These are phyloP conservation scores for Botrytis fabae DNA, from an alignment of 2,329 filamentous ascomycete species.

Conservation along the genomic window DNA sequence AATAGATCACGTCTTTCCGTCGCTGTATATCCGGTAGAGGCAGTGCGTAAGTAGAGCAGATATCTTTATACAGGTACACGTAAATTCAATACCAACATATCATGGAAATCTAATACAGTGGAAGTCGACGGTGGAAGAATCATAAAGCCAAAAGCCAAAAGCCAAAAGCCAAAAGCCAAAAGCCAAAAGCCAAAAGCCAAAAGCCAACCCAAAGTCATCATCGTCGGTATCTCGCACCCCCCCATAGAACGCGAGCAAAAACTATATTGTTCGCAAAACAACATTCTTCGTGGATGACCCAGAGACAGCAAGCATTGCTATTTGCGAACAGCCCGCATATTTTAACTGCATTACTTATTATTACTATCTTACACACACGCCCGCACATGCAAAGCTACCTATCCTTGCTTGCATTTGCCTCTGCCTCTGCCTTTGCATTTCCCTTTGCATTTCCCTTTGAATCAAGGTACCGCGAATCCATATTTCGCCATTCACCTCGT, in stretches of 20 bases:
- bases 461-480: neutral
- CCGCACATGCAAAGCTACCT: neutral
- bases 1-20: neutral
- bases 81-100: neutral
- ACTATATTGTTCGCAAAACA: neutral
- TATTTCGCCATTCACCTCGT: neutral
- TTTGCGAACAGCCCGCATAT: neutral
- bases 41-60: neutral
- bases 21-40: neutral
- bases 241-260: neutral
- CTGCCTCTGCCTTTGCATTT: neutral
- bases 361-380: neutral
- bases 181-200: neutral
- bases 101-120: neutral
- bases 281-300: neutral
- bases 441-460: neutral
- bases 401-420: neutral
- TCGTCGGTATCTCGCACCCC: neutral
- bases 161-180: neutral
- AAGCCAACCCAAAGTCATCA: neutral
- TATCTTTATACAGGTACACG: neutral
- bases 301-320: neutral
- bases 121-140: neutral
- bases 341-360: neutral
- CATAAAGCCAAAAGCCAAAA: neutral